Percentiles rank a stretch among this genome's conserved stretches.
Evolutionary conservation across 495 filamentous ascomycete genomes (phyloP).

Genomic region (Xylaria venustula): DNA sequence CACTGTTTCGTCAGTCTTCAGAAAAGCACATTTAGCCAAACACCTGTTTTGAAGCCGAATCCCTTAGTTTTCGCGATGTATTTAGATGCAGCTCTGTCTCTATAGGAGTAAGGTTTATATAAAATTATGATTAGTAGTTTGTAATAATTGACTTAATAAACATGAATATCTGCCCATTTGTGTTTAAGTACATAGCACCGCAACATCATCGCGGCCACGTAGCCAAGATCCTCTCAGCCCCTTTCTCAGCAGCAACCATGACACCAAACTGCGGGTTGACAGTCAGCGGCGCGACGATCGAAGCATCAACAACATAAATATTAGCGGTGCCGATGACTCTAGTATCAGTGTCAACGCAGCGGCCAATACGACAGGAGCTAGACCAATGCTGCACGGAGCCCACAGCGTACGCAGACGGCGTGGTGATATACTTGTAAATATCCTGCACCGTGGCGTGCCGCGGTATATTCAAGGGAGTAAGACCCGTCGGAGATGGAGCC

Average conservation of each 20-base stretch:
- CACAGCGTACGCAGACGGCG: slow-evolving; percentile 32
- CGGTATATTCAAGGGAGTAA: slow-evolving; percentile 37
- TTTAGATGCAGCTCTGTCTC: too few relatives aligned
- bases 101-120: too few relatives aligned
- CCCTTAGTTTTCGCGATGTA: too few relatives aligned
- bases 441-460: slow-evolving; percentile 31
- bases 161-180: too few relatives aligned
- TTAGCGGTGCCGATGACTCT: slow-evolving; percentile 35
- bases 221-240: slow-evolving; percentile 33
- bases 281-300: slow-evolving; percentile 36
- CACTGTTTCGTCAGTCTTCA: too few relatives aligned
- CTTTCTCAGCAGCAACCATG: slow-evolving; percentile 41
- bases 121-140: too few relatives aligned
- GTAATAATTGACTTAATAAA: too few relatives aligned
- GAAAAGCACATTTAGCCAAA: too few relatives aligned
- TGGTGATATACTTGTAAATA: slow-evolving; percentile 39
- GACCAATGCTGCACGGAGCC: slow-evolving; percentile 43
- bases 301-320: slow-evolving; percentile 40
- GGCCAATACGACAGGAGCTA: slow-evolving; percentile 37
- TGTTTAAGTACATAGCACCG: not conserved
- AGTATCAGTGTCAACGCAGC: slow-evolving; percentile 35
- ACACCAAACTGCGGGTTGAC: slow-evolving; percentile 43
- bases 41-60: too few relatives aligned
- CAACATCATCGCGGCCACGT: slow-evolving; percentile 9
- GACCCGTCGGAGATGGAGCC: slow-evolving; percentile 17